Percentiles rank a stretch among this genome's conserved stretches.
These are phyloP conservation scores for Tremella yokohamensis DNA, from an alignment of 768 basidiomycete genomes.

Conservation along the genomic window DNA sequence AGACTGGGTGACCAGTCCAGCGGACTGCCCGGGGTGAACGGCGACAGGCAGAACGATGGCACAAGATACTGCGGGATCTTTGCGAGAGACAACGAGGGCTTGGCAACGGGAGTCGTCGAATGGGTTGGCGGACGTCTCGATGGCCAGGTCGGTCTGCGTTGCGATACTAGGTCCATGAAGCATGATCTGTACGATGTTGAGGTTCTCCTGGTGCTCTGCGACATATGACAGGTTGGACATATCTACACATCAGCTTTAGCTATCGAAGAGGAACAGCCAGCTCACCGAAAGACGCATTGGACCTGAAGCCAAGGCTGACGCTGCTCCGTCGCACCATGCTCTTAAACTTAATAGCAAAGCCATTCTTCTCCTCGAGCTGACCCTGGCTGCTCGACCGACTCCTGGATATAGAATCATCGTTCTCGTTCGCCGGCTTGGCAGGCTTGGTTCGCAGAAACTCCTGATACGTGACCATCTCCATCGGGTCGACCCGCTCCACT, in stretches of 20 bases:
- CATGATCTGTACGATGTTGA: slow-evolving; percentile 74
- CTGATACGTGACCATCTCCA: slow-evolving; percentile 34
- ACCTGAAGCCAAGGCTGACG: slow-evolving; percentile 9
- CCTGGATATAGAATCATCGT: background rate
- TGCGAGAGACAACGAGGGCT: slow-evolving; percentile 19
- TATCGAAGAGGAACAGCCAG: background rate
- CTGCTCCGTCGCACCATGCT: slow-evolving; percentile 15
- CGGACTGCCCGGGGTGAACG: slow-evolving; percentile 19
- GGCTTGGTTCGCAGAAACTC: slow-evolving; percentile 24
- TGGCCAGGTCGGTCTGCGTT: slow-evolving; percentile 17
- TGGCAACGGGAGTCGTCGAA: slow-evolving; percentile 1
- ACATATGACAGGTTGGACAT: slow-evolving; percentile 56
- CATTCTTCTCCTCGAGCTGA: slow-evolving; percentile 12
- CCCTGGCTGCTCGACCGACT: background rate
- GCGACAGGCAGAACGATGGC: slow-evolving; percentile 27
- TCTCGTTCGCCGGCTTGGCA: background rate
- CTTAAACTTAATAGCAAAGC: slow-evolving; percentile 14
- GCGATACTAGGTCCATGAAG: slow-evolving; percentile 53
- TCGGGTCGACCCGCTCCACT: slow-evolving; percentile 13
- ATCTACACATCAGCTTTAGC: slow-evolving; percentile 17
- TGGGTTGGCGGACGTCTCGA: slow-evolving; percentile 8
- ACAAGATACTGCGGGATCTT: slow-evolving; percentile 9
- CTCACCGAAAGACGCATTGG: slow-evolving; percentile 1
- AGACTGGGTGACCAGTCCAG: slow-evolving; percentile 17
- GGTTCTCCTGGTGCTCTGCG: slow-evolving; percentile 79